Evolutionary conservation across 768 basidiomycete species (phyloP).

Genomic region (Lyophyllum atratum): DNA sequence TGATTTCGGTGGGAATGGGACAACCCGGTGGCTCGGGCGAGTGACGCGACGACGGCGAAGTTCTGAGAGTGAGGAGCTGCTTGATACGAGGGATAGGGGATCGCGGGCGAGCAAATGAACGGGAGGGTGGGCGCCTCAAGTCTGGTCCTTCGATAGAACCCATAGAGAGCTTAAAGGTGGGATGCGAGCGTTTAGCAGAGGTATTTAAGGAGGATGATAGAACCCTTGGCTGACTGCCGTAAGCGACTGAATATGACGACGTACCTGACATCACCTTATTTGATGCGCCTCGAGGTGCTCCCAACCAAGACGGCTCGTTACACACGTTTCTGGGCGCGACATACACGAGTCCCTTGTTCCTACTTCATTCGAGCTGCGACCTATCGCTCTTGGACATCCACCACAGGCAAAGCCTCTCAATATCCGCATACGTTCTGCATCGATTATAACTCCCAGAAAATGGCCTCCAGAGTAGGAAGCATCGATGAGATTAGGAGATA

Average conservation of each 20-base stretch:
- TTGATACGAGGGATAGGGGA: conserved; percentile 24
- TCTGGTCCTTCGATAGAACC: conserved; percentile 8
- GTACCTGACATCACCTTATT: conserved; percentile 4
- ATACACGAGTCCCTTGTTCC: neutral
- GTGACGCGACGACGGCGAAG: neutral
- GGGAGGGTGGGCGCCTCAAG: conserved; percentile 9
- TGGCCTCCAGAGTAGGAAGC: too few species aligned
- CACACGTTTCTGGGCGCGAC: conserved; percentile 2
- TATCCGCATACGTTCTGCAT: too few species aligned
- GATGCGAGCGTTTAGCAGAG: neutral
- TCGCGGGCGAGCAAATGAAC: too few species aligned
- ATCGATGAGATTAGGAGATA: neutral
- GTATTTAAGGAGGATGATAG: conserved; percentile 6
- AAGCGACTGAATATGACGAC: conserved; percentile 14
- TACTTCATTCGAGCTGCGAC: neutral
- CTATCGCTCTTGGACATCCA: too few species aligned
- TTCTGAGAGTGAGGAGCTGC: conserved; percentile 16
- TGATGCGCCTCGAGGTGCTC: conserved; percentile 14
- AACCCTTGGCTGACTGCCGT: conserved; percentile 11
- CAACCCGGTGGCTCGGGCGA: conserved; percentile 3
- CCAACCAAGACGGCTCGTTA: neutral
- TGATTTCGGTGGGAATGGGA: conserved; percentile 22
- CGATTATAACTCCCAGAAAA: too few species aligned
- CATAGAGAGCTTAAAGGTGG: conserved; percentile 3
- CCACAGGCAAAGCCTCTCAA: neutral